Base-by-base conservation (phyloP, 2,329 filamentous ascomycete genomes). In the Zymoseptoria crescenta region DNA sequence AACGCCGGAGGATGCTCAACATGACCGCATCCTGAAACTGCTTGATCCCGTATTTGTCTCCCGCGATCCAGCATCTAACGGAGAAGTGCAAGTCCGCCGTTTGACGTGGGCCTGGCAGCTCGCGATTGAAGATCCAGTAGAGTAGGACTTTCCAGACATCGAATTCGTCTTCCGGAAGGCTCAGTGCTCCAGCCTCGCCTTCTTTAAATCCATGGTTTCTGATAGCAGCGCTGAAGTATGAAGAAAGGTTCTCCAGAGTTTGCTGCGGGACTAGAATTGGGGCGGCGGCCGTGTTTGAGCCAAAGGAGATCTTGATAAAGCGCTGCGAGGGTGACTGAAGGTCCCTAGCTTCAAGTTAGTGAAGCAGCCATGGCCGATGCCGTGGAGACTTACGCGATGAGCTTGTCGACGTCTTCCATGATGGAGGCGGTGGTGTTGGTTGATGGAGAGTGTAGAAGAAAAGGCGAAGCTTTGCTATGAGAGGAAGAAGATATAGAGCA, bases 31-130 rank as follows among this genome's bases (percentile, higher is more conserved):
- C 45, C 20, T 62, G 57, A 19, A 62, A 58, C 3, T 9, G 24
- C 4, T 21, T 2, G 9, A 62, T 54, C 8, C 35, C 52, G 48
- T 62, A 62, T 27, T 60, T 59, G 57, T 62, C 60, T n/a, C 57
- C 60, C 1, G 56, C 45, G 3, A 52, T 21, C 59, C 60, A 64
- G 35, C 56, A 56, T 29, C 54, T 58, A 4, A 55, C 49, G 6
- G 52, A 28, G 13, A 49, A 28, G 2, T 8, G 10, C 45, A 21
- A 13, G 24, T 19, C 29, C 53, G n/a, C 57, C 49, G 24, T 7
- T 13, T 41, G 21, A 8, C 9, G 6, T 1, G 16, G 24, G 2
- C 41, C n/a, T 6, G 55, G 55, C 13, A 58, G n/a, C 0, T 16
- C 29, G 19, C 41, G 52, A 7, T 58, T 49, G 10, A 56, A 10